Percentiles rank a stretch among this genome's conserved stretches.
Conservation (phyloP, 2,329 filamentous ascomycete genomes). For the Penicillium sp. region DNA sequence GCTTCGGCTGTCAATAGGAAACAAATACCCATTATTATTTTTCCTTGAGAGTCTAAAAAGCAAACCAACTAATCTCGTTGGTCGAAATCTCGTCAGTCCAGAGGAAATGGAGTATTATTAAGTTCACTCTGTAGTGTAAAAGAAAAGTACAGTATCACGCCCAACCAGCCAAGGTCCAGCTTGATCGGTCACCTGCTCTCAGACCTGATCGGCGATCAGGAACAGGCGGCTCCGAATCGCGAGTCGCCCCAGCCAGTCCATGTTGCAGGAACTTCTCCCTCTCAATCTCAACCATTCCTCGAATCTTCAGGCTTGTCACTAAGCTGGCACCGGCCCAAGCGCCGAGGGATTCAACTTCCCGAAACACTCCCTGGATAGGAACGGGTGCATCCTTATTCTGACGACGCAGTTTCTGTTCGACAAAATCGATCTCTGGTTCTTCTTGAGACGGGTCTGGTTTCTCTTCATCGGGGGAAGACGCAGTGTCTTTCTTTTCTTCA, state of each 20-base stretch:
- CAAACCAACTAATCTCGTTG: not conserved
- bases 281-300: slow-evolving; percentile 59
- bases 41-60: not conserved
- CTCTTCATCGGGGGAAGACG: slow-evolving; percentile 4
- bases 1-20: not conserved
- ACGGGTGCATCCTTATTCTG: slow-evolving; percentile 34
- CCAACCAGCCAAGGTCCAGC: slow-evolving; percentile 48
- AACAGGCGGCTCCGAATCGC: slow-evolving; percentile 37
- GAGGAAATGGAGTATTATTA: slow-evolving; percentile 19
- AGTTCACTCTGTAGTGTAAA: slow-evolving; percentile 8
- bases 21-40: not conserved
- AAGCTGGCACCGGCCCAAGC: slow-evolving; percentile 62
- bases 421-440: slow-evolving; percentile 45
- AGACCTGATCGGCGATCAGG: slow-evolving; percentile 39
- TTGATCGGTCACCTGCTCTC: slow-evolving; percentile 43
- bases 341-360: slow-evolving; percentile 57
- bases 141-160: slow-evolving; percentile 28
- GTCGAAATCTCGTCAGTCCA: not conserved
- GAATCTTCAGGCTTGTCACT: slow-evolving; percentile 54
- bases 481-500: slow-evolving; percentile 1
- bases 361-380: slow-evolving; percentile 37
- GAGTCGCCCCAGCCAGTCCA: slow-evolving; percentile 44
- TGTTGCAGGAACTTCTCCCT: slow-evolving; percentile 56
- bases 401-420: slow-evolving; percentile 37
- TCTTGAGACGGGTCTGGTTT: slow-evolving; percentile 22